These are phyloP conservation scores for Aspergillus avenaceus DNA, from an alignment of 495 filamentous ascomycete genomes.

Conservation along the genomic window DNA sequence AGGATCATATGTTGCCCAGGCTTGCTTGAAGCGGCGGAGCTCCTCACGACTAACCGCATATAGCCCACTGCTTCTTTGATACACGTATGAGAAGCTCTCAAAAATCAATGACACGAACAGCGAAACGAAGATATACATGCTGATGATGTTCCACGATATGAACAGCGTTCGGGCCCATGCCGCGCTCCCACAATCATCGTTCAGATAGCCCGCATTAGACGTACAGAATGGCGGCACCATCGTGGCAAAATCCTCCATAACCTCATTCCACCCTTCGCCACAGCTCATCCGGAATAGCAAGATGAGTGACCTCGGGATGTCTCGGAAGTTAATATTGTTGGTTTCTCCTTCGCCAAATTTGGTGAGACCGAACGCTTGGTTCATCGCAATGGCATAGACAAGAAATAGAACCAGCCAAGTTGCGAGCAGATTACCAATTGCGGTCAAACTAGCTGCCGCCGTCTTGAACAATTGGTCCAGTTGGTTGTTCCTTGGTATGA, in stretches of 20 bases:
- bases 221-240: conserved; percentile 76
- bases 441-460: conserved; percentile 87
- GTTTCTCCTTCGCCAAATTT: conserved; percentile 71
- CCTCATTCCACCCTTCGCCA: conserved; percentile 92
- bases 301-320: conserved; percentile 88
- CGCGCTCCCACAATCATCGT: conserved; percentile 89
- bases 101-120: conserved; percentile 98
- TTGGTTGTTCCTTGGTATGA: conserved; percentile 96
- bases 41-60: conserved; percentile 86
- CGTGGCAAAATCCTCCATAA: conserved; percentile 94
- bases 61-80: conserved; percentile 78
- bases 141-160: conserved; percentile 96
- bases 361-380: conserved; percentile 94
- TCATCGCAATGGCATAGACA: conserved; percentile 93
- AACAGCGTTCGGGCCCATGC: conserved; percentile 85
- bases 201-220: conserved; percentile 58
- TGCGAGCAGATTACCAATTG: conserved; percentile 87
- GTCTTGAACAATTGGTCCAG: conserved; percentile 99
- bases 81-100: conserved; percentile 99
- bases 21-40: conserved; percentile 94
- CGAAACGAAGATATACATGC: conserved; percentile 99
- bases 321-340: conserved; percentile 87
- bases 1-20: conserved; percentile 93
- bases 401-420: conserved; percentile 98
- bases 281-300: conserved; percentile 88